These are phyloP conservation scores for Yamadazyma mexicana DNA, from an alignment of 1,139 yeast genomes.

Conservation along the genomic window DNA sequence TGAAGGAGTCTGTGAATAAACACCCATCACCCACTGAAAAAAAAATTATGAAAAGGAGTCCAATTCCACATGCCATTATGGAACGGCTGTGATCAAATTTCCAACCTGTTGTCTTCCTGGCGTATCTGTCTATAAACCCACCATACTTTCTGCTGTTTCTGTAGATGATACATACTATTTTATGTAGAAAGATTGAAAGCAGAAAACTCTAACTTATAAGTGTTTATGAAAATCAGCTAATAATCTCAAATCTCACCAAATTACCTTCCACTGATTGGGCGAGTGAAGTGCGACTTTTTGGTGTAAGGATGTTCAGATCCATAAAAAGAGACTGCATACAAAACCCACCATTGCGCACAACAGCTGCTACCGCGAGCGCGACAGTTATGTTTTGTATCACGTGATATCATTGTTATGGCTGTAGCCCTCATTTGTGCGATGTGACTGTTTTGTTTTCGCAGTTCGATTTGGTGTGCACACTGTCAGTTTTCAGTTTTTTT, in stretches of 20 bases:
- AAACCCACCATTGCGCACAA: too few relatives aligned
- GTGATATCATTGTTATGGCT: neutral
- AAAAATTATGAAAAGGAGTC: neutral
- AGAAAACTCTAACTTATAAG: conserved; percentile 1
- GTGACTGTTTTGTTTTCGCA: conserved; percentile 1
- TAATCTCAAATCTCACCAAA: conserved; percentile 2
- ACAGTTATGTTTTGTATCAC: too few relatives aligned
- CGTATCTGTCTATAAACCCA: neutral
- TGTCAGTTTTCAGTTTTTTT: conserved; percentile 1
- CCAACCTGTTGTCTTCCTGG: too few relatives aligned
- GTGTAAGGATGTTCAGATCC: conserved; percentile 5
- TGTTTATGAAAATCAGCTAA: conserved; percentile 6
- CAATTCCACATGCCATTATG: too few relatives aligned
- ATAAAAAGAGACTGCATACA: too few relatives aligned
- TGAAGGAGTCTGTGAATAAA: neutral
- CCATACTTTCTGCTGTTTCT: neutral
- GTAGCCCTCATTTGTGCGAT: neutral
- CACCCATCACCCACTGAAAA: neutral
- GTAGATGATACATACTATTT: neutral
- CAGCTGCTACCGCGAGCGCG: too few relatives aligned
- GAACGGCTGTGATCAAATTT: too few relatives aligned
- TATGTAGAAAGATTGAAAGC: conserved; percentile 1
- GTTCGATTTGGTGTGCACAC: neutral
- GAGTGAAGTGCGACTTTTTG: conserved; percentile 2
- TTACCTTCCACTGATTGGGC: conserved; percentile 3